Evolutionary conservation across 768 basidiomycete species (phyloP).

Genomic region (Leccinum subtestaceum): DNA sequence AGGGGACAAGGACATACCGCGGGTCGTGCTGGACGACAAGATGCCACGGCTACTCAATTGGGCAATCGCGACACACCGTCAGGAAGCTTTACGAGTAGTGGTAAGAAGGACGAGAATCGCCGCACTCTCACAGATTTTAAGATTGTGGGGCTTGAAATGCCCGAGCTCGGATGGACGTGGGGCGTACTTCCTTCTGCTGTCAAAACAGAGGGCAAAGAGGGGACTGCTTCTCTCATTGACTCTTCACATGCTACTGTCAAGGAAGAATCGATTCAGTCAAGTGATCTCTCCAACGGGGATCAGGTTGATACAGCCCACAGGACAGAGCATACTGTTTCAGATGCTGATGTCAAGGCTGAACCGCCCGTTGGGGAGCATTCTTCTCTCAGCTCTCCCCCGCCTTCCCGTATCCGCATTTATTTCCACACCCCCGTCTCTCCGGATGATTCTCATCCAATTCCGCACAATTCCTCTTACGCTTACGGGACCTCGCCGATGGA

Average conservation of each 20-base stretch:
- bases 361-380: constrained; percentile 27
- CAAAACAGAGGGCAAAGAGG: constrained; percentile 39
- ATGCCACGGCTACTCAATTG: constrained; percentile 33
- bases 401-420: constrained; percentile 86
- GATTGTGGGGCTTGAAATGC: constrained; percentile 86
- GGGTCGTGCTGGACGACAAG: constrained; percentile 40
- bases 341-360: constrained; percentile 34
- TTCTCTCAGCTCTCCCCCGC: constrained; percentile 45
- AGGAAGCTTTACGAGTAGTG: constrained; percentile 44
- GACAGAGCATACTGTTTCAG: constrained; percentile 23
- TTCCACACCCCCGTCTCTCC: constrained; percentile 87
- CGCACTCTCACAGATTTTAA: constrained; percentile 98
- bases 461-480: constrained; percentile 50
- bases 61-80: constrained; percentile 50
- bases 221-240: constrained; percentile 30
- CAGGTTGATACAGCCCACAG: constrained; percentile 17
- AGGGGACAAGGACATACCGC: constrained; percentile 57
- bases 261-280: constrained; percentile 29
- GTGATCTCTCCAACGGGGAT: constrained; percentile 21
- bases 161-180: constrained; percentile 85
- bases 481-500: constrained; percentile 48
- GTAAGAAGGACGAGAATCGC: constrained; percentile 86
- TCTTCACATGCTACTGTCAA: constrained; percentile 32
- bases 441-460: constrained; percentile 76
- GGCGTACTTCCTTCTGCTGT: constrained; percentile 49